Percentiles rank a stretch among this genome's conserved stretches.
phyloP scores from a whole-genome alignment of 495 filamentous ascomycete genomes.

The Talaromyces trachyspermus region DNA sequence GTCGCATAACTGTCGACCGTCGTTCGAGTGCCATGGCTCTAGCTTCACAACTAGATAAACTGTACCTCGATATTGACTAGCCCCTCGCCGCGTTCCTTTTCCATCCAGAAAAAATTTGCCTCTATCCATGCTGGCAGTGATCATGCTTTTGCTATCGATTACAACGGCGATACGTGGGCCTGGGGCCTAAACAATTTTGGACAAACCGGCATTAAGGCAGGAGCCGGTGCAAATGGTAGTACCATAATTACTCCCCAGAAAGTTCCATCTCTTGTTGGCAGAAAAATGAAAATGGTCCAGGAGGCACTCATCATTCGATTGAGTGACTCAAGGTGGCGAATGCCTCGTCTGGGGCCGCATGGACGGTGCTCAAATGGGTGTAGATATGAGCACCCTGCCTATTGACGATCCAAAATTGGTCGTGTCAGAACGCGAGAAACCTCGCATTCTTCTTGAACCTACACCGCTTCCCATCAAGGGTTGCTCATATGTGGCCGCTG shows the following conservation, averaged over 20 bases:
- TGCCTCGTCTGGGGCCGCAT: constrained; percentile 42
- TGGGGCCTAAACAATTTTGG: constrained; percentile 90
- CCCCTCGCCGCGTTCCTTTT: constrained; percentile 62
- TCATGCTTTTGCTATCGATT: constrained; percentile 66
- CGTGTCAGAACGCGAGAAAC: constrained; percentile 38
- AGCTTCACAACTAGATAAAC: constrained; percentile 11
- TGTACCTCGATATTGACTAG: constrained; percentile 45
- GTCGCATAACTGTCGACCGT: constrained; percentile 50
- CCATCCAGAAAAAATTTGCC: constrained; percentile 43
- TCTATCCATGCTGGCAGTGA: constrained; percentile 48
- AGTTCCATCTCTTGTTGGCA: constrained; percentile 49
- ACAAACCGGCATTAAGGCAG: constrained; percentile 63
- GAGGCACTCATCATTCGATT: constrained; percentile 41
- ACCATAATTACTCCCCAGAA: constrained; percentile 50
- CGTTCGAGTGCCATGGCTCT: constrained; percentile 26
- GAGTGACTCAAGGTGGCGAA: constrained; percentile 35
- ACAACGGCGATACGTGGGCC: constrained; percentile 61
- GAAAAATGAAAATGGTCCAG: constrained; percentile 38
- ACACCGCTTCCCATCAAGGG: constrained; percentile 42
- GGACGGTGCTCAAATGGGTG: constrained; percentile 51
- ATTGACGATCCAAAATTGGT: constrained; percentile 40
- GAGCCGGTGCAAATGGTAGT: constrained; percentile 59
- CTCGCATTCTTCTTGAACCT: constrained; percentile 50
- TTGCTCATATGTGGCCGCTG: constrained; percentile 34
- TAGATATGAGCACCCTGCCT: constrained; percentile 39